Evolutionary conservation across 306 rosid genomes (phyloP), one percentile per base, ranked within the genome.

Genomic region (Pterocarpus santalinus): DNA sequence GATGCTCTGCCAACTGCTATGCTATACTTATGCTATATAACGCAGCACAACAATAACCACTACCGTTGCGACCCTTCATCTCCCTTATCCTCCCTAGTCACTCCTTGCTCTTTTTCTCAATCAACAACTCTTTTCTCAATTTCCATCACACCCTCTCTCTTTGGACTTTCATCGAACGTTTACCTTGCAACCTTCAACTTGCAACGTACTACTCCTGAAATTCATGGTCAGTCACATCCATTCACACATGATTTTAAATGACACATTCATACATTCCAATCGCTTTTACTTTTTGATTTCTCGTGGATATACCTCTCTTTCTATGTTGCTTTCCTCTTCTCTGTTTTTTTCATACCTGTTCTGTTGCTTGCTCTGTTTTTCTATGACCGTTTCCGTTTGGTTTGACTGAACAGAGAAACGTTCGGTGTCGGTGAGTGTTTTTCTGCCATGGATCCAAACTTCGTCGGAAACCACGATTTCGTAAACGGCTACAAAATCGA

Each of bases 401-500:
- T 43, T 64, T 46, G 8, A 46, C 53, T 64, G 51, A 55, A 41
- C 35, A 35, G 64, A 39, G 16, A 44, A 36, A 67, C 74, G 8
- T 51, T 32, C 32, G n/a, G 4, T 32, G 32, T 70, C 6, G 5
- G 43, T 69, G 28, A 49, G 12, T 13, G 11, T 34, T 12, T 52
- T 53, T 38, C 36, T 2, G 14, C 35, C 1, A 75, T 86, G 89
- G 85, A 86, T 77, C 90, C 94, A 75, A 82, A 85, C 65, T 38
- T 66, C 58, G 22, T 55, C 32, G 35, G 9, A 13, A 7, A 7
- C 38, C 22, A 1, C 43, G 74, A 62, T 52, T 66, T 17, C 65
- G 2, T 7, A 55, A 69, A 22, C 13, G 65, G 44, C 11, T 64
- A 34, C 64, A 17, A 32, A 2, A 32, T 65, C 44, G 80, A 28